phyloP scores from a whole-genome alignment of 2,329 filamentous ascomycete genomes.

The Cladosporium halotolerans region DNA sequence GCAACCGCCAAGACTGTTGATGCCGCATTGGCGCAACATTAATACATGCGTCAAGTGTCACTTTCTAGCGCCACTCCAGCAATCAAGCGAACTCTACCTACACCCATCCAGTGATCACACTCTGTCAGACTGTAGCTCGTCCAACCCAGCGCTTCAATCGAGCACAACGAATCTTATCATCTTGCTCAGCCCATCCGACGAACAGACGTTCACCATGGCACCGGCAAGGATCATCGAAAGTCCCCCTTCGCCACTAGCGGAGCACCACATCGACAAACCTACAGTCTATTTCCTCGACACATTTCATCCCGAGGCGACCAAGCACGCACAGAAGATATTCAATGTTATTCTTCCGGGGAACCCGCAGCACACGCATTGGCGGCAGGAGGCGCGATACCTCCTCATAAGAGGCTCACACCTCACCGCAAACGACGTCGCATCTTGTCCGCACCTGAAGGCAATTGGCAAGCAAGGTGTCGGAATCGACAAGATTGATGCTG shows the following conservation, averaged over 20 bases:
- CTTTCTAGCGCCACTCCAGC: neutral
- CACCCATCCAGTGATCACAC: neutral
- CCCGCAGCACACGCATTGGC: conserved; percentile 35
- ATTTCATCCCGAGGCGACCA: conserved; percentile 24
- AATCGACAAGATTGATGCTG: conserved; percentile 41
- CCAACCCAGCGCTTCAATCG: no score
- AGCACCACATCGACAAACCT: conserved; percentile 4
- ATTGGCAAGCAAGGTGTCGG: conserved; percentile 46
- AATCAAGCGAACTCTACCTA: neutral
- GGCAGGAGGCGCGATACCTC: conserved; percentile 35
- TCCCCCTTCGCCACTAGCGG: conserved; percentile 1
- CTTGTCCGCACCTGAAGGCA: conserved; percentile 31
- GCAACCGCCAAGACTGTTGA: neutral
- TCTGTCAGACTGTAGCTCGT: no score
- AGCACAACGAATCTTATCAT: no score
- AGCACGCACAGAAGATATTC: conserved; percentile 33
- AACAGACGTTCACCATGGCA: conserved; percentile 3
- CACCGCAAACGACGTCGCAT: conserved; percentile 19
- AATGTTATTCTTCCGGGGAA: conserved; percentile 34
- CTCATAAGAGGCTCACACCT: conserved; percentile 34
- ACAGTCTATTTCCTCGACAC: conserved; percentile 23
- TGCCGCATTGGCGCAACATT: neutral
- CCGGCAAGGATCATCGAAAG: conserved; percentile 6
- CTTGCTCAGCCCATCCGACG: neutral
- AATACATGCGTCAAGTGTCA: neutral